phyloP scores from a whole-genome alignment of 495 filamentous ascomycete genomes.

The Aspergillus panamensis region DNA sequence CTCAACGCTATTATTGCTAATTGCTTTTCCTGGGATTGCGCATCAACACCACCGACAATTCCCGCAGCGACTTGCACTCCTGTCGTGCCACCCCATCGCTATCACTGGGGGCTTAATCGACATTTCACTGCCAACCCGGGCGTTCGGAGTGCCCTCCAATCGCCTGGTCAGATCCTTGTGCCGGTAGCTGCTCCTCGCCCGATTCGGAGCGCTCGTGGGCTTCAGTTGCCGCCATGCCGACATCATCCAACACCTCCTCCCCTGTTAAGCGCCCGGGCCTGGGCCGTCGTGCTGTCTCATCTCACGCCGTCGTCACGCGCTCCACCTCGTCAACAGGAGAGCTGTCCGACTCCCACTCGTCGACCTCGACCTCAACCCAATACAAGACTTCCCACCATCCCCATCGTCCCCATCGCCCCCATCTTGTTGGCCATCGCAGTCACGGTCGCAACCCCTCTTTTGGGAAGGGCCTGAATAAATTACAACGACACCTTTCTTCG shows the following conservation, averaged over 20 bases:
- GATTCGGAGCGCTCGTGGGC: conserved; percentile 15
- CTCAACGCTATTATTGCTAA: conserved; percentile 9
- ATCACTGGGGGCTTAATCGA: conserved; percentile 3
- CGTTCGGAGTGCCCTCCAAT: conserved; percentile 18
- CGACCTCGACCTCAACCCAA: conserved; percentile 21
- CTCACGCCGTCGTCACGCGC: conserved; percentile 46
- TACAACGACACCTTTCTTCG: conserved; percentile 33
- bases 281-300: conserved; percentile 47
- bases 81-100: conserved; percentile 14
- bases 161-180: conserved; percentile 12
- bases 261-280: conserved; percentile 48
- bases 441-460: conserved; percentile 44
- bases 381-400: conserved; percentile 31
- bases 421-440: conserved; percentile 45
- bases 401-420: conserved; percentile 36
- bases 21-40: conserved; percentile 15
- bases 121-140: not conserved
- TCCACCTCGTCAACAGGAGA: conserved; percentile 33
- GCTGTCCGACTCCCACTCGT: conserved; percentile 33
- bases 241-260: conserved; percentile 37
- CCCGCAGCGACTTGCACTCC: conserved; percentile 3
- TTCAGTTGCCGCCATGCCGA: conserved; percentile 36
- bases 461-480: conserved; percentile 43
- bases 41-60: conserved; percentile 1
- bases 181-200: conserved; percentile 23